Evolutionary conservation across 257 asterid species (phyloP).

Genomic region (Fraxinus cuspidata): DNA sequence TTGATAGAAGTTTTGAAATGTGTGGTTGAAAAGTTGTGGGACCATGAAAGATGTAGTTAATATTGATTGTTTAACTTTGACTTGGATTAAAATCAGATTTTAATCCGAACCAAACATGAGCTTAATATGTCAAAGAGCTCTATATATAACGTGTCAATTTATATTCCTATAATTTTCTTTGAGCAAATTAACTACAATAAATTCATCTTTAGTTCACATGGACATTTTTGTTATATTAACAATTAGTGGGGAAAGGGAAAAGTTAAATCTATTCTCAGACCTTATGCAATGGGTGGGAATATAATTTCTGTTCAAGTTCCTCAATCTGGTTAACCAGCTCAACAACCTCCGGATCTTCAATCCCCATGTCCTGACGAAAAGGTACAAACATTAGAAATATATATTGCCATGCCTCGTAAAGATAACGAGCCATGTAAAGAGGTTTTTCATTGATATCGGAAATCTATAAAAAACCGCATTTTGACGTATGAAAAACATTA

Average conservation of each 20-base stretch:
- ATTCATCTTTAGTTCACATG: too few species aligned
- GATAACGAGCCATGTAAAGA: background rate
- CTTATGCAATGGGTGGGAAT: constrained; percentile 83
- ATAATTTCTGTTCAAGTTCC: constrained; percentile 78
- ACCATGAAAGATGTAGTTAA: too few species aligned
- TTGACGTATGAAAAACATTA: background rate
- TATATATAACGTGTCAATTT: background rate
- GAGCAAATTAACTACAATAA: too few species aligned
- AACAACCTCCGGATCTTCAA: constrained; percentile 80
- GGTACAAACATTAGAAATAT: constrained; percentile 9
- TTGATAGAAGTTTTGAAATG: too few species aligned
- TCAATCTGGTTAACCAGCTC: constrained; percentile 72
- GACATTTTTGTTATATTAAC: too few species aligned
- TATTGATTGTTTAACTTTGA: too few species aligned
- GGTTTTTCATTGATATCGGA: constrained; percentile 9
- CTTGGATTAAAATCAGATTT: too few species aligned
- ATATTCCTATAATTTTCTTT: background rate
- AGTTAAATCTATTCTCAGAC: constrained; percentile 36
- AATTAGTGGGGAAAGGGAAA: constrained; percentile 13
- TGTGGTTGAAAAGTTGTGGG: too few species aligned
- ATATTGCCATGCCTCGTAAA: constrained; percentile 16
- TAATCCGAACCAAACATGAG: too few species aligned
- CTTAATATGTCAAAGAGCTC: background rate
- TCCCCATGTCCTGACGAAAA: constrained; percentile 78
- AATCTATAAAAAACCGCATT: background rate